Base-by-base conservation (phyloP, 2,329 filamentous ascomycete species). In the Aureobasidium leucospermi region DNA sequence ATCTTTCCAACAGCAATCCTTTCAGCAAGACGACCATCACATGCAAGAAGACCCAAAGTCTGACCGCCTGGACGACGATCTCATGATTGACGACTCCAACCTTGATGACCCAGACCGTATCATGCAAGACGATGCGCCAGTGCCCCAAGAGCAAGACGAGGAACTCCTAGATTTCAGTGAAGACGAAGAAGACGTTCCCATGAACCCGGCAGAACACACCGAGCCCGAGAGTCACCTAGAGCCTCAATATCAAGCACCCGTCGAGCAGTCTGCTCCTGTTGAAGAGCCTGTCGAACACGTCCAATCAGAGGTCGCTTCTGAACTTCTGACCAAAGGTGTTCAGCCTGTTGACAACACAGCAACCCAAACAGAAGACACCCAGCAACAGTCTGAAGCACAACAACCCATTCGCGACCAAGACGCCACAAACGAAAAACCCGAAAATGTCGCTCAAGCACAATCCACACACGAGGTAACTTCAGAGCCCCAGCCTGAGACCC, bases 31-130 rank as follows among this genome's bases (percentile, higher is more conserved):
- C 61, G 80, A 84, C 64, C 79, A 84, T 64, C 76, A 78, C 60
- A 82, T 84, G 57, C 74, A 83, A 51, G 78, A 83, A 65, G 84
- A 86, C 64, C 74, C 66, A 32, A 68, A 63, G 70, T 71, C 49
- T 67, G 68, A 67, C 16, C 63, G 65, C n/a, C 63, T 47, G 11
- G 60, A 68, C 4, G 69, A 67, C 13, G 71, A 72, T 36, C 68
- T 69, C 32, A 67, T 68, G 13, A 64, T 65, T 56, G 71, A 72
- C 58, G 67, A 41, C 38, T 39, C 56, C 5, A 34, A 66, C n/a
- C 59, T 62, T 34, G 65, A 63, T 28, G 59, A 58, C 23, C 52
- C 47, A 13, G 62, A 67, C 23, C 60, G 61, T 5, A 41, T 58
- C 8, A 60, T 64, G 61, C 47, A 61, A 36, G 64, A 65, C 42